Conservation (phyloP, 2,329 filamentous ascomycete species). For the Talaromyces sp. region DNA sequence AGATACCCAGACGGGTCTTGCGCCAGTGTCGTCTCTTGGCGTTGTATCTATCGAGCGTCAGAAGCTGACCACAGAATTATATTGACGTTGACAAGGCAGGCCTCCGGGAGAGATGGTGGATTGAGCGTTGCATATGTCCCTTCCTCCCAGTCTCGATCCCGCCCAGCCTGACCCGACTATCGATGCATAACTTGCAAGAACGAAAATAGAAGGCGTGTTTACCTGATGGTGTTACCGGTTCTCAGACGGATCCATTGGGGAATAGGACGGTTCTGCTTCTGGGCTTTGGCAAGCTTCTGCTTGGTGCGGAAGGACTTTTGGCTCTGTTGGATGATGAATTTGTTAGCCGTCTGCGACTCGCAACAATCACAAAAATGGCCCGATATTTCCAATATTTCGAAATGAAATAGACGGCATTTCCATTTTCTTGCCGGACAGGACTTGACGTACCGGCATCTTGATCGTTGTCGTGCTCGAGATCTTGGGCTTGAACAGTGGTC, state of each 20-base stretch:
- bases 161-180: neutral
- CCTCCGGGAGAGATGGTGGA: neutral
- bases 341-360: neutral
- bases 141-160: neutral
- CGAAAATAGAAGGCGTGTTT: constrained; percentile 37
- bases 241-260: constrained; percentile 99
- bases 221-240: constrained; percentile 99
- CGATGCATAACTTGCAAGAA: constrained; percentile 1
- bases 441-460: constrained; percentile 51
- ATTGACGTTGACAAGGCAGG: neutral
- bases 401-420: neutral
- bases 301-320: constrained; percentile 99
- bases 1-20: constrained; percentile 99
- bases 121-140: neutral
- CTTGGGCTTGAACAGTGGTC: constrained; percentile 28
- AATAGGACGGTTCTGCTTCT: constrained; percentile 99
- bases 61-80: neutral
- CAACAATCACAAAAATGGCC: neutral
- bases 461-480: constrained; percentile 39
- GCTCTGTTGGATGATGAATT: constrained; percentile 56
- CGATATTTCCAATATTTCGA: neutral
- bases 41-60: constrained; percentile 74
- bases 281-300: constrained; percentile 99
- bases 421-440: neutral
- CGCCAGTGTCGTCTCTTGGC: constrained; percentile 99